phyloP scores from a whole-genome alignment of 352 stramenopile genomes.

The Phytophthora uliginosa region DNA sequence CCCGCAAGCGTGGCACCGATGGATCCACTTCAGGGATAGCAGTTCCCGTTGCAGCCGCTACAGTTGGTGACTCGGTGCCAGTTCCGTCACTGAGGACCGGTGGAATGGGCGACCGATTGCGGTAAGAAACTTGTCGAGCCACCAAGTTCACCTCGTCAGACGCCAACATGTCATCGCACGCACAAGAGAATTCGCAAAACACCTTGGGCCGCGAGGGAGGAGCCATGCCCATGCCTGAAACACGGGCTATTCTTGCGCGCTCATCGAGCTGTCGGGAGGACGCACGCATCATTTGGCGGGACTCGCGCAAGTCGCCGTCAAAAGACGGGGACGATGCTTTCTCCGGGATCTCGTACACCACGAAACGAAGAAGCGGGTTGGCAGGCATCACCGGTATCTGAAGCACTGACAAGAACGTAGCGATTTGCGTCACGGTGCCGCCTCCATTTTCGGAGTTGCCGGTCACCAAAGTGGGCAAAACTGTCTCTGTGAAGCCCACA shows the following conservation, averaged over 20 bases:
- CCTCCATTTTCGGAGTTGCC: constrained; percentile 33
- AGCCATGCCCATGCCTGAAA: constrained; percentile 70
- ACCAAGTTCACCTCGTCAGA: constrained; percentile 70
- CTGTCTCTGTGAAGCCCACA: constrained; percentile 83
- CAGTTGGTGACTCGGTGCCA: constrained; percentile 36
- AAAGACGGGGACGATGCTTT: constrained; percentile 34
- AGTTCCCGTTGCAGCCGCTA: constrained; percentile 19
- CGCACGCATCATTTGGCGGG: constrained; percentile 43
- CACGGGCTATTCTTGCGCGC: constrained; percentile 56
- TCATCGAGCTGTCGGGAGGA: constrained; percentile 69
- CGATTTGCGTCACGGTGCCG: constrained; percentile 55
- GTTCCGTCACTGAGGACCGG: constrained; percentile 44
- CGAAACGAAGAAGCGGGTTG: constrained; percentile 80
- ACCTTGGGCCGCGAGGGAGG: constrained; percentile 71
- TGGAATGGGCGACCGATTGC: constrained; percentile 37
- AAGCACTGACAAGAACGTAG: constrained; percentile 83
- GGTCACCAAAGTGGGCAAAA: constrained; percentile 70
- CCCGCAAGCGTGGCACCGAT: constrained; percentile 55
- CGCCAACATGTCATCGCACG: constrained; percentile 62
- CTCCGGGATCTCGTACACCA: constrained; percentile 87
- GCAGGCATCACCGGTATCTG: constrained; percentile 77
- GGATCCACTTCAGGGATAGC: constrained; percentile 30
- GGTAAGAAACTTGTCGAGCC: constrained; percentile 65
- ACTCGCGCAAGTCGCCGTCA: constrained; percentile 31
- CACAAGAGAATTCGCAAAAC: constrained; percentile 87